phyloP scores from a whole-genome alignment of 2,329 filamentous ascomycete species.

The Venturia aucupariae region DNA sequence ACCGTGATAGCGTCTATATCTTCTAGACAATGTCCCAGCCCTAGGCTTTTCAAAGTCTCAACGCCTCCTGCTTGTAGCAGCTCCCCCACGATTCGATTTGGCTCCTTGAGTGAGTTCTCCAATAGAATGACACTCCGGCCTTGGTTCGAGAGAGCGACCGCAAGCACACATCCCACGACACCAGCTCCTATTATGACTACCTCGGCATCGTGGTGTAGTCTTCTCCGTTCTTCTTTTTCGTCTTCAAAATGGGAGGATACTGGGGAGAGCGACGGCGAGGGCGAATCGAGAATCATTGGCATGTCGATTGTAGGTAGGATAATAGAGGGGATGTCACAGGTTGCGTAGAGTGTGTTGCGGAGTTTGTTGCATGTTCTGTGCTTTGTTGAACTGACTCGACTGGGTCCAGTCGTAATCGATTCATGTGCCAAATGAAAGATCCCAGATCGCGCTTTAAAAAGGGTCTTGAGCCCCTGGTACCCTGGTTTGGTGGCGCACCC shows the following conservation, averaged over 20 bases:
- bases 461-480: neutral
- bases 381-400: neutral
- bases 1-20: conserved; percentile 78
- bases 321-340: neutral
- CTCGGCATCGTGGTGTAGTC: conserved; percentile 57
- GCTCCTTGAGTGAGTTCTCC: conserved; percentile 82
- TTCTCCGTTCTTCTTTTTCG: conserved; percentile 37
- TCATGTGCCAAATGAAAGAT: neutral
- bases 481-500: neutral
- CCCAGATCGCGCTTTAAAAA: neutral
- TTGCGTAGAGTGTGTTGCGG: neutral
- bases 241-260: conserved; percentile 16
- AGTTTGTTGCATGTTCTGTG: neutral
- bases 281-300: conserved; percentile 10
- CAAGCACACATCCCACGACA: conserved; percentile 78
- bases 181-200: conserved; percentile 89
- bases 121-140: conserved; percentile 84
- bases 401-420: neutral
- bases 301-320: neutral
- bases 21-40: conserved; percentile 72
- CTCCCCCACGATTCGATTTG: conserved; percentile 92
- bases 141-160: conserved; percentile 76
- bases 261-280: conserved; percentile 9
- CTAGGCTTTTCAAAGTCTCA: conserved; percentile 67
- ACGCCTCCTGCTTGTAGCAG: conserved; percentile 89